Conservation (phyloP, 2,329 filamentous ascomycete species). For the Septoria linicola region DNA sequence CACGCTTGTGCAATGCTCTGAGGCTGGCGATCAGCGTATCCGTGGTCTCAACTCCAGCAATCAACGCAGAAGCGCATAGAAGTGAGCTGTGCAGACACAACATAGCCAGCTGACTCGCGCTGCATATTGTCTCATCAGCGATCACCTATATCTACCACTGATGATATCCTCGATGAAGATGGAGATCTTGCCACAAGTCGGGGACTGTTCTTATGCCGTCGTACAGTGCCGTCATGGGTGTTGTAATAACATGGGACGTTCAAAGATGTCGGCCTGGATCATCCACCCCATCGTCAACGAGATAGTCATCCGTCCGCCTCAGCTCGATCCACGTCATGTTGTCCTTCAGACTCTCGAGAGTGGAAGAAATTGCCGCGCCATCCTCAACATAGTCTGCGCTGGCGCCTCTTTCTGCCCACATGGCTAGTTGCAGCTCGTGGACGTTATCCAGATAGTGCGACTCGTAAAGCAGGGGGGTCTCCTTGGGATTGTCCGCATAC, state of each 20-base stretch:
- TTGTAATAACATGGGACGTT: no score
- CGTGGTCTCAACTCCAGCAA: no score
- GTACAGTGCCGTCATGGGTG: background rate
- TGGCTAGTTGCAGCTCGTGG: background rate
- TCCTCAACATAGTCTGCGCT: conserved; percentile 7
- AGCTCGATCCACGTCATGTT: conserved; percentile 1
- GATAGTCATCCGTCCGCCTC: conserved; percentile 5
- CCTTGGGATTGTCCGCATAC: conserved; percentile 5
- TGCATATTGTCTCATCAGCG: no score
- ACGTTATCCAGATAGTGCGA: conserved; percentile 4
- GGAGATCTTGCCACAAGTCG: background rate
- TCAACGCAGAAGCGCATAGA: no score
- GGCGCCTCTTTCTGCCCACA: conserved; percentile 6
- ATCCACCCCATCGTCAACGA: conserved; percentile 9
- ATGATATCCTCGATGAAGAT: no score
- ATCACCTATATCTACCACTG: no score
- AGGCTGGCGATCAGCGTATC: no score
- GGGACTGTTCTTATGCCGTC: background rate
- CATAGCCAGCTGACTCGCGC: no score
- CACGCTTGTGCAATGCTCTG: no score
- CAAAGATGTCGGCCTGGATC: background rate
- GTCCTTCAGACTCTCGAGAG: background rate
- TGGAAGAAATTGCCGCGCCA: background rate
- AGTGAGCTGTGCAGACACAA: no score
- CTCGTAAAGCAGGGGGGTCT: background rate